Conservation (phyloP, 2,329 filamentous ascomycete genomes). For the Volutella citrinella region DNA sequence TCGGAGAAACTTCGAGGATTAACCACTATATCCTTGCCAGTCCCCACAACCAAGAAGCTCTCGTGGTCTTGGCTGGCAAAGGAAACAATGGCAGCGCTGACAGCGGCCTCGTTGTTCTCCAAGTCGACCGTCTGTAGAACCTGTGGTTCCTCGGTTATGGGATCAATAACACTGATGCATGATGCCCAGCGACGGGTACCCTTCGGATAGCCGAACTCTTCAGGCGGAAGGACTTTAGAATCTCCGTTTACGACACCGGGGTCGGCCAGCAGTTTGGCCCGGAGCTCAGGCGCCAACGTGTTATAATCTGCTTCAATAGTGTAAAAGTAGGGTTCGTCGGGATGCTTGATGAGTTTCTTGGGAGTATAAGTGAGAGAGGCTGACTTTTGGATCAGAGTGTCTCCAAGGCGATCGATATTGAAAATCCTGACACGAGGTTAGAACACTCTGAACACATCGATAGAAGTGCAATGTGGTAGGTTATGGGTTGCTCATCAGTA, state of each 20-base stretch:
- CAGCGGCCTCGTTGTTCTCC: slow-evolving; percentile 85
- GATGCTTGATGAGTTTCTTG: slow-evolving; percentile 81
- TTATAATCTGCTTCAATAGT: slow-evolving; percentile 94
- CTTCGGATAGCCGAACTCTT: slow-evolving; percentile 86
- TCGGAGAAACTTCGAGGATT: slow-evolving; percentile 71
- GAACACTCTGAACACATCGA: neutral
- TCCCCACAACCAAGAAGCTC: slow-evolving; percentile 88
- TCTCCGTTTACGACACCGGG: slow-evolving; percentile 70
- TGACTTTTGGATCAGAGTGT: slow-evolving; percentile 82
- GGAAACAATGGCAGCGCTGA: slow-evolving; percentile 78
- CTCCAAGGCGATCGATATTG: slow-evolving; percentile 79
- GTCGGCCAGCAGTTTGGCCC: slow-evolving; percentile 70
- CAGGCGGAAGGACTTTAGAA: slow-evolving; percentile 65
- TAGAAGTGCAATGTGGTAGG: neutral
- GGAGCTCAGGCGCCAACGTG: slow-evolving; percentile 76
- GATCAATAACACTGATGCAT: slow-evolving; percentile 90
- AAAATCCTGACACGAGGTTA: slow-evolving; percentile 81
- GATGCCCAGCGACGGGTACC: slow-evolving; percentile 89
- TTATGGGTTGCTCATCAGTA: slow-evolving; percentile 64
- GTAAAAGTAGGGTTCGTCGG: slow-evolving; percentile 86
- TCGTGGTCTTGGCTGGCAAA: slow-evolving; percentile 90
- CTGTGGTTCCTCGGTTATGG: slow-evolving; percentile 63
- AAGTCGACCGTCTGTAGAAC: slow-evolving; percentile 79
- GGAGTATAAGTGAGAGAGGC: slow-evolving; percentile 89
- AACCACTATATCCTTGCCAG: slow-evolving; percentile 83